Conservation (phyloP, 768 basidiomycete genomes). For the Obba rivulosa region DNA sequence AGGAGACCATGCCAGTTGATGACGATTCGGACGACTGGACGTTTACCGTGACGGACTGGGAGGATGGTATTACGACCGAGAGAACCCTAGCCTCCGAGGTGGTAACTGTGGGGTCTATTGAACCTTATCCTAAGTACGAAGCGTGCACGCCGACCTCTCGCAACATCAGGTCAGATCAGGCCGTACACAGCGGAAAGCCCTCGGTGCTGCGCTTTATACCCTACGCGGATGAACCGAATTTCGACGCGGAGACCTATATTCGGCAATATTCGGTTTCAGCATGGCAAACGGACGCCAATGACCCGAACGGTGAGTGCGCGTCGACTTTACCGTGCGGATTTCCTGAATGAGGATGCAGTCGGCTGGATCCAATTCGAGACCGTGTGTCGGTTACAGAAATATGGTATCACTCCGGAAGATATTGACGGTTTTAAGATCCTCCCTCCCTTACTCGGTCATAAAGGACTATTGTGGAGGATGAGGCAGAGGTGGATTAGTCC, state of each 20-base stretch:
- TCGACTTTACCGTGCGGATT: no score
- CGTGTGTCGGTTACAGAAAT: slow-evolving; percentile 30
- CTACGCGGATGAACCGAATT: slow-evolving; percentile 41
- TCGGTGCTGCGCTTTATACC: slow-evolving; percentile 31
- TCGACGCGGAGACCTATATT: slow-evolving; percentile 28
- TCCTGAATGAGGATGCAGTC: slow-evolving; percentile 23
- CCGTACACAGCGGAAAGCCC: no score
- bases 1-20: background rate
- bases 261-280: slow-evolving; percentile 19
- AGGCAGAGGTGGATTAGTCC: background rate
- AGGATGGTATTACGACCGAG: background rate
- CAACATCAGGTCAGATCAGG: slow-evolving; percentile 19
- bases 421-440: slow-evolving; percentile 4
- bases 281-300: slow-evolving; percentile 30
- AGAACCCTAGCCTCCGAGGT: background rate
- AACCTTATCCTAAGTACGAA: slow-evolving; percentile 33
- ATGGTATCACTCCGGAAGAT: background rate
- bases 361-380: slow-evolving; percentile 46
- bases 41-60: background rate
- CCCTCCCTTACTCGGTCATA: background rate
- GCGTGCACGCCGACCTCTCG: slow-evolving; percentile 39
- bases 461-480: slow-evolving; percentile 1
- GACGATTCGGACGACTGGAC: background rate
- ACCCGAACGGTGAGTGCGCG: slow-evolving; percentile 44
- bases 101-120: background rate